Percentiles rank a stretch among this genome's conserved stretches.
phyloP scores from a whole-genome alignment of 805 yeast species.

The Ogataea chonburiensis region DNA sequence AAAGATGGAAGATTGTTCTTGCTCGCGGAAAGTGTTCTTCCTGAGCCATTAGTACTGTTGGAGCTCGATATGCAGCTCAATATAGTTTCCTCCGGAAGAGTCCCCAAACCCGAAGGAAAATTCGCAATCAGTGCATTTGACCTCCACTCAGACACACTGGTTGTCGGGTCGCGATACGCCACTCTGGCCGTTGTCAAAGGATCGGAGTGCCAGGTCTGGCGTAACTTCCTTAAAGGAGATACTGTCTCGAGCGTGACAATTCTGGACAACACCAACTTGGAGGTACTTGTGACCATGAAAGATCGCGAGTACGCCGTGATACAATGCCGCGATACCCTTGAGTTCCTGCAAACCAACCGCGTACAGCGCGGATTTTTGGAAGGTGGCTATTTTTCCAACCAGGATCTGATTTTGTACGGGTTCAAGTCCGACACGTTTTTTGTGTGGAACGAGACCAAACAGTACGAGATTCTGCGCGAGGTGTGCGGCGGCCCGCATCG shows the following conservation, averaged over 20 bases:
- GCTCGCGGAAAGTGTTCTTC: slow-evolving; percentile 65
- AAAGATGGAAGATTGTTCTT: slow-evolving; percentile 35
- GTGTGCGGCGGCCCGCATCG: slow-evolving; percentile 92
- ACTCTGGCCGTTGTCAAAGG: slow-evolving; percentile 43
- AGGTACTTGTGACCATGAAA: slow-evolving; percentile 51
- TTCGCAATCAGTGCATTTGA: slow-evolving; percentile 61
- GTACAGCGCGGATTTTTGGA: slow-evolving; percentile 78
- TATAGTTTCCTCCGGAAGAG: slow-evolving; percentile 11
- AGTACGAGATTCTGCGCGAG: slow-evolving; percentile 65
- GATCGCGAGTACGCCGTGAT: slow-evolving; percentile 62
- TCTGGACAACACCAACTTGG: slow-evolving; percentile 31
- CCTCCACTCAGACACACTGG: slow-evolving; percentile 40
- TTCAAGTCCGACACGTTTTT: slow-evolving; percentile 78
- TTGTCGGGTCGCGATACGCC: slow-evolving; percentile 73
- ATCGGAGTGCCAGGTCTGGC: slow-evolving; percentile 36
- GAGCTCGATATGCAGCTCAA: slow-evolving; percentile 35
- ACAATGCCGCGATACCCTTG: slow-evolving; percentile 10
- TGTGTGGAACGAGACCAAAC: slow-evolving; percentile 77
- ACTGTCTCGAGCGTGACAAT: slow-evolving; percentile 57
- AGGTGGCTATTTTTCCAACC: slow-evolving; percentile 53
- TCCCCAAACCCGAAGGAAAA: slow-evolving; percentile 32
- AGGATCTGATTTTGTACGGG: slow-evolving; percentile 67
- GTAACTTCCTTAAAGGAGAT: slow-evolving; percentile 61
- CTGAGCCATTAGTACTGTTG: slow-evolving; percentile 47
- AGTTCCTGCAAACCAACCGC: slow-evolving; percentile 47